A percentile compares a stretch with the other conserved stretches of the same genome.
phyloP scores from a whole-genome alignment of 129 eudicot species.

The Heracleum sosnowskyi region DNA sequence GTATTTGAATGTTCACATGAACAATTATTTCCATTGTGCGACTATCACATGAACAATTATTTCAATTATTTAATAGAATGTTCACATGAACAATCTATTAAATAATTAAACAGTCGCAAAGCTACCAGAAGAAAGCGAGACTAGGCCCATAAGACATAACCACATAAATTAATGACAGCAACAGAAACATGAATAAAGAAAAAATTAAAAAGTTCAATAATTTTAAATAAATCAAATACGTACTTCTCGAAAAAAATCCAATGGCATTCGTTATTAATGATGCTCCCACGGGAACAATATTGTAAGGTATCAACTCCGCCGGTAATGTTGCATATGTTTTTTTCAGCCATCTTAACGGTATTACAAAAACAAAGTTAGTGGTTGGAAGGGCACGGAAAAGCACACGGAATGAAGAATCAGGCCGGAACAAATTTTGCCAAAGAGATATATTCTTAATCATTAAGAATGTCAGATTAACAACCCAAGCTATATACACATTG shows the following conservation, averaged over 20 bases:
- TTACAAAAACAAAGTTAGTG: constrained; percentile 8
- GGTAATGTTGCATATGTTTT: constrained; percentile 70
- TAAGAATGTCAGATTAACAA: not conserved
- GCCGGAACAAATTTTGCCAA: no score
- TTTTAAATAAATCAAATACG: constrained; percentile 14
- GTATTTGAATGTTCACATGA: not conserved
- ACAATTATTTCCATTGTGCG: not conserved
- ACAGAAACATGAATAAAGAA: not conserved
- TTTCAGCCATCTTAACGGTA: constrained; percentile 73
- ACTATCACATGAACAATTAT: no score
- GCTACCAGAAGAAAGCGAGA: not conserved
- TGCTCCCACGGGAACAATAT: constrained; percentile 89
- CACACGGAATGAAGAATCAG: not conserved
- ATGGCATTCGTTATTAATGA: constrained; percentile 80
- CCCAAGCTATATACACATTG: not conserved
- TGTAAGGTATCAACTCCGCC: constrained; percentile 76
- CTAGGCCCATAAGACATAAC: not conserved
- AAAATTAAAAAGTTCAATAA: not conserved
- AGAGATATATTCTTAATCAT: not conserved
- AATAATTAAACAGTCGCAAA: not conserved
- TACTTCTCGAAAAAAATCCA: constrained; percentile 92
- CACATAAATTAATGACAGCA: not conserved
- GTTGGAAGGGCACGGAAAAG: not conserved
- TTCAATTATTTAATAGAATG: no score
- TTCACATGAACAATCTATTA: no score